Evolutionary conservation across 2,329 filamentous ascomycete genomes (phyloP).

Genomic region (Phaeosphaeriaceae sp.): DNA sequence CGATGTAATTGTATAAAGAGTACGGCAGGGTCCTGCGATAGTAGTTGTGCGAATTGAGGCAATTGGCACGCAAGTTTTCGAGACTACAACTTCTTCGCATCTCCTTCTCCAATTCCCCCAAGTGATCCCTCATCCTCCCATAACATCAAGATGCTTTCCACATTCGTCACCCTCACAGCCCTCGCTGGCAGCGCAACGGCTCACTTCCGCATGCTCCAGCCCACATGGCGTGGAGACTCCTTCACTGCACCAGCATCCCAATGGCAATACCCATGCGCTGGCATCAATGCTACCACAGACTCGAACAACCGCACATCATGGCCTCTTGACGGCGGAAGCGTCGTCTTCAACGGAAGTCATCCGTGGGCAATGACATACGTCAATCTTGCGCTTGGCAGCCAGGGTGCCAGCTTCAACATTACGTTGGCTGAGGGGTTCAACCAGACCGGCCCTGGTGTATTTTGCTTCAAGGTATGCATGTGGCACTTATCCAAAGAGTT

Average conservation of each 20-base stretch:
- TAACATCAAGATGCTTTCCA: constrained; percentile 31
- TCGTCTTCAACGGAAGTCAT: constrained; percentile 52
- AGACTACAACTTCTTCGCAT: not conserved
- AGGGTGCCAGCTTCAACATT: constrained; percentile 55
- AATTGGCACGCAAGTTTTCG: constrained; percentile 1
- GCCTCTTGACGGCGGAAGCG: constrained; percentile 53
- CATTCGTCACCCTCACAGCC: constrained; percentile 26
- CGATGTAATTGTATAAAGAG: constrained; percentile 13
- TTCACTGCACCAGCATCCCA: constrained; percentile 47
- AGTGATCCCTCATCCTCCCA: not conserved
- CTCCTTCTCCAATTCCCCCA: not conserved
- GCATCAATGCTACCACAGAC: constrained; percentile 47
- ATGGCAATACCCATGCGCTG: constrained; percentile 52
- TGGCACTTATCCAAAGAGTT: too few relatives aligned
- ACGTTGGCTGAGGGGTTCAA: constrained; percentile 54
- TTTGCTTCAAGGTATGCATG: constrained; percentile 48
- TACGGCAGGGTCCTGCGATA: constrained; percentile 8
- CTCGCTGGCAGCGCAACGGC: constrained; percentile 46
- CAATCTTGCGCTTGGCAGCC: constrained; percentile 54
- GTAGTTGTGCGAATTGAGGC: not conserved
- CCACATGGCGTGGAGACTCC: constrained; percentile 53
- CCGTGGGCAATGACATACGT: constrained; percentile 55
- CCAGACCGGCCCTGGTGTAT: constrained; percentile 57
- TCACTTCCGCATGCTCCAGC: constrained; percentile 53
- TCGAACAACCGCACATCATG: constrained; percentile 54